phyloP scores from a whole-genome alignment of 345 rosid species.

The Eucalyptus regnans region DNA sequence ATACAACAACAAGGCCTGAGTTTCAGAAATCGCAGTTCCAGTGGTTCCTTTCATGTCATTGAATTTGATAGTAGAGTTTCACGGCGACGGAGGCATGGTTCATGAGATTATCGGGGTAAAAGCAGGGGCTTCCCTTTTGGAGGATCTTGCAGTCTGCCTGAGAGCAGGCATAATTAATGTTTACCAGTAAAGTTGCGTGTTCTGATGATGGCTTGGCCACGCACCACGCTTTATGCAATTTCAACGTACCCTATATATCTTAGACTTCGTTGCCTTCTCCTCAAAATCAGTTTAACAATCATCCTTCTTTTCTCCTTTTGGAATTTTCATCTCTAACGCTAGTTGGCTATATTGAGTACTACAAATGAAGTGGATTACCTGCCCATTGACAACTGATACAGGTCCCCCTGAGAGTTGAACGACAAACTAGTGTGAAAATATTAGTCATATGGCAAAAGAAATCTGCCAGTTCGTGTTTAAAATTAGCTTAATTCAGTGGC shows the following conservation, averaged over 20 bases:
- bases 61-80: slow-evolving; percentile 26
- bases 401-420: neutral
- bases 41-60: slow-evolving; percentile 3
- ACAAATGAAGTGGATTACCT: neutral
- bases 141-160: slow-evolving; percentile 14
- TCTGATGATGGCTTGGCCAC: slow-evolving; percentile 18
- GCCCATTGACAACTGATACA: neutral
- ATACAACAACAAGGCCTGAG: neutral
- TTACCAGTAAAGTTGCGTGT: slow-evolving; percentile 11
- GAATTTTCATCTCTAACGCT: neutral
- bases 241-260: neutral
- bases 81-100: slow-evolving; percentile 25
- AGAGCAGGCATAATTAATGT: slow-evolving; percentile 20
- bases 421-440: neutral
- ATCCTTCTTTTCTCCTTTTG: neutral
- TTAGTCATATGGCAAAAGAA: neutral
- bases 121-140: slow-evolving; percentile 27
- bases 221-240: slow-evolving; percentile 12
- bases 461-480: neutral
- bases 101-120: slow-evolving; percentile 8
- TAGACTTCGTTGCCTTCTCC: neutral
- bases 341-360: neutral
- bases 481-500: neutral
- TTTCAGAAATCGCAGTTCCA: slow-evolving; percentile 29
- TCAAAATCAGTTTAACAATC: neutral